These are phyloP conservation scores for Nothomitra cinnamomea DNA, from an alignment of 2,329 filamentous ascomycete species.

Conservation along the genomic window DNA sequence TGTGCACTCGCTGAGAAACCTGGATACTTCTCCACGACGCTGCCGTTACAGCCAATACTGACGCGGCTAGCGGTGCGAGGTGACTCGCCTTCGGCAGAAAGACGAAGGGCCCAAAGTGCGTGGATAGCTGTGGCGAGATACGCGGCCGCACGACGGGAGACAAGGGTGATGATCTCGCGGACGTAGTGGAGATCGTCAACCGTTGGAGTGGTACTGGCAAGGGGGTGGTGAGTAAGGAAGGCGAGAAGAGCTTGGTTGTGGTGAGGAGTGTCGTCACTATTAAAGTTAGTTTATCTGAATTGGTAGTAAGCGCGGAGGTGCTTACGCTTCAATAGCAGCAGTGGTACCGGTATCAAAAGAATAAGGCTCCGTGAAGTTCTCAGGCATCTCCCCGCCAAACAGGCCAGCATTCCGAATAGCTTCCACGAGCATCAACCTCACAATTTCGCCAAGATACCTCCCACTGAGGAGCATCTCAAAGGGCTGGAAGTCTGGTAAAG, in stretches of 20 bases:
- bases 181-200: slow-evolving; percentile 37
- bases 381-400: slow-evolving; percentile 38
- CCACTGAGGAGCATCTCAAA: slow-evolving; percentile 48
- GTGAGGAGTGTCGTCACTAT: slow-evolving; percentile 23
- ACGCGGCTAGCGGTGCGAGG: slow-evolving; percentile 16
- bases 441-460: slow-evolving; percentile 45
- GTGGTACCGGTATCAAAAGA: slow-evolving; percentile 41
- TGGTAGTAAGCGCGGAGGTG: neutral
- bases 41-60: slow-evolving; percentile 34
- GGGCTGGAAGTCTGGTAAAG: slow-evolving; percentile 44
- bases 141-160: slow-evolving; percentile 41
- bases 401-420: slow-evolving; percentile 37
- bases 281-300: neutral
- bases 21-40: slow-evolving; percentile 34
- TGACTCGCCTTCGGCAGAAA: slow-evolving; percentile 9
- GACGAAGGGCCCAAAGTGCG: slow-evolving; percentile 39
- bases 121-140: slow-evolving; percentile 47
- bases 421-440: slow-evolving; percentile 42
- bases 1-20: slow-evolving; percentile 29
- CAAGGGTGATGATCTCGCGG: slow-evolving; percentile 31
- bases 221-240: slow-evolving; percentile 25
- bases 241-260: slow-evolving; percentile 20
- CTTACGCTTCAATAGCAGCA: slow-evolving; percentile 34
- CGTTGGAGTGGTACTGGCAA: slow-evolving; percentile 20
- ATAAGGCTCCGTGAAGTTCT: slow-evolving; percentile 38